These are phyloP conservation scores for Hygrocybe punicea DNA, from an alignment of 768 basidiomycete genomes.

Conservation along the genomic window DNA sequence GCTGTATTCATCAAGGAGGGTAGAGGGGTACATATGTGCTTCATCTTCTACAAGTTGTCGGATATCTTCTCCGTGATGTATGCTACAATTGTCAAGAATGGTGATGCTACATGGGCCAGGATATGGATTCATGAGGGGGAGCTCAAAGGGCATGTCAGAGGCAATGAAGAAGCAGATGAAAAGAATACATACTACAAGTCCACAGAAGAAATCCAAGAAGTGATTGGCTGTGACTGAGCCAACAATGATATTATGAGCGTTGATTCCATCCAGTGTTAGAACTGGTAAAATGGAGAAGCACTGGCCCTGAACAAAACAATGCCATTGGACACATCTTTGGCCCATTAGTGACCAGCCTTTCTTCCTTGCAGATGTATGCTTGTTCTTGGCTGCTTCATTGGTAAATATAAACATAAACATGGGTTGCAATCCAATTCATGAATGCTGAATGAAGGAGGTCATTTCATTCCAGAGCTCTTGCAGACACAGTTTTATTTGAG, in stretches of 20 bases:
- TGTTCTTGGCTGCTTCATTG: constrained; percentile 29
- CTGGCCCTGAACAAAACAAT: constrained; percentile 24
- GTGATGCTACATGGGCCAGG: constrained; percentile 34
- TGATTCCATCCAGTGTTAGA: constrained; percentile 27
- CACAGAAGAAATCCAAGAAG: constrained; percentile 31
- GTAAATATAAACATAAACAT: constrained; percentile 14
- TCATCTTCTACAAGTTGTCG: constrained; percentile 28
- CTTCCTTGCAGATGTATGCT: constrained; percentile 18
- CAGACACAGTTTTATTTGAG: constrained; percentile 1
- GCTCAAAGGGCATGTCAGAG: constrained; percentile 12
- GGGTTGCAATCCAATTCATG: constrained; percentile 3
- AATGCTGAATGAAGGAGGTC: constrained; percentile 1
- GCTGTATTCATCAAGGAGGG: constrained; percentile 5
- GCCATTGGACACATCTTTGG: constrained; percentile 19
- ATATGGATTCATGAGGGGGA: constrained; percentile 25
- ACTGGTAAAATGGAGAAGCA: constrained; percentile 30
- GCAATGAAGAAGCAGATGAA: constrained; percentile 10
- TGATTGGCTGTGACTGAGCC: constrained; percentile 33
- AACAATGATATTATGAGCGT: constrained; percentile 34
- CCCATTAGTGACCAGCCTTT: constrained; percentile 19
- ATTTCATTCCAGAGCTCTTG: constrained; percentile 2
- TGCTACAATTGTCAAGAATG: constrained; percentile 40
- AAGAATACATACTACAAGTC: constrained; percentile 23
- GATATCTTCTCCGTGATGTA: constrained; percentile 38
- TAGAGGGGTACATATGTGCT: constrained; percentile 19